phyloP scores from a whole-genome alignment of 306 rosid genomes.

The Rosa lucieae region DNA sequence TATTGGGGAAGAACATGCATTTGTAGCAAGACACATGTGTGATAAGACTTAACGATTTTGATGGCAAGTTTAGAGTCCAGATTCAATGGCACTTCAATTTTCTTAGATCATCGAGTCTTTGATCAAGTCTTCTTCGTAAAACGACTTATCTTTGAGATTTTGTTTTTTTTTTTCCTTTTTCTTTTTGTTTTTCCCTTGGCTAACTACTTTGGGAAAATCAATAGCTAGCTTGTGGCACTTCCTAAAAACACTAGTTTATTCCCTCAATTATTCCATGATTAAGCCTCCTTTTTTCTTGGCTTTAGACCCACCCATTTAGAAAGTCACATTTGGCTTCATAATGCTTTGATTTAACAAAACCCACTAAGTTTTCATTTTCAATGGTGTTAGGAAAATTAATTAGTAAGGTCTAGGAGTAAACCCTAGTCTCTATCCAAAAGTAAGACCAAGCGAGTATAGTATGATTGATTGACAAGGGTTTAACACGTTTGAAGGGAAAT shows the following conservation, averaged over 20 bases:
- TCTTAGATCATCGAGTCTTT: slow-evolving; percentile 26
- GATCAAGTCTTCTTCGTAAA: slow-evolving; percentile 48
- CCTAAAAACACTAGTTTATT: slow-evolving; percentile 28
- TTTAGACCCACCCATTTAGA: slow-evolving; percentile 14
- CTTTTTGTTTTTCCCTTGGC: slow-evolving; percentile 6
- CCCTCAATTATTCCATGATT: slow-evolving; percentile 31
- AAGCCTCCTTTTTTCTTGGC: slow-evolving; percentile 17
- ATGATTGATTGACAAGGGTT: slow-evolving; percentile 9
- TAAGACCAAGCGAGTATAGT: background rate
- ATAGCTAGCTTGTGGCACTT: slow-evolving; percentile 24
- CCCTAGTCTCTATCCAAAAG: slow-evolving; percentile 5
- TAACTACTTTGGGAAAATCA: slow-evolving; percentile 5
- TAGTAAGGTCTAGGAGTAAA: slow-evolving; percentile 11
- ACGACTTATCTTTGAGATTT: slow-evolving; percentile 39
- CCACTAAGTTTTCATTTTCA: slow-evolving; percentile 29
- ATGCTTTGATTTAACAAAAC: slow-evolving; percentile 23
- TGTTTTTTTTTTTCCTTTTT: slow-evolving; percentile 10
- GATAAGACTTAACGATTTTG: slow-evolving; percentile 29
- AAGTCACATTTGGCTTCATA: slow-evolving; percentile 19
- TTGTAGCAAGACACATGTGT: slow-evolving; percentile 24
- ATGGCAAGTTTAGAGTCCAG: slow-evolving; percentile 36
- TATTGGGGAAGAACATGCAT: slow-evolving; percentile 7
- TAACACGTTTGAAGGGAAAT: background rate
- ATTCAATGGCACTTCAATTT: slow-evolving; percentile 51
- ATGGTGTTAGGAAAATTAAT: background rate